Evolutionary conservation across 176 grass and related monocot genomes (phyloP), one percentile per base, ranked within the genome.

Genomic region (Triticum urartu): DNA sequence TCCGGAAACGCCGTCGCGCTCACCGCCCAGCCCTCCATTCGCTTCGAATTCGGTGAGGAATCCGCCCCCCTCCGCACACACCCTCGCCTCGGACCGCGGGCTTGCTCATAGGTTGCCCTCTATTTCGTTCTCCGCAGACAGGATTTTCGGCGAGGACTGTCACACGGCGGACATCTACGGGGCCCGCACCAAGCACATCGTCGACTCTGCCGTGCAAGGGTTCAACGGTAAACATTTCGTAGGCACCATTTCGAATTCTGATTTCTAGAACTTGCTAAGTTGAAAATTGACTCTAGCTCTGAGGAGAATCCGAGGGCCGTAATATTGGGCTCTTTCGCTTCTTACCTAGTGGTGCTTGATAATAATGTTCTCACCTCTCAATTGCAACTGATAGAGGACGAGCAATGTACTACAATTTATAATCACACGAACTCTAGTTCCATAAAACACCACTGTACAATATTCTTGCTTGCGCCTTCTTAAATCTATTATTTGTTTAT

Each of bases 21-120:
- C 79, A 17, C 85, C 43, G 69, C 87, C 47, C 89, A 95, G 67
- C 73, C 82, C 35, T 81, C 96, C 21, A 75, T 32, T 62, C 89
- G 88, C 72, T 98, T 98, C 86, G 93, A 98, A n/a, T 95, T 94
- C 59, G 93, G 96, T 98, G 32, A 72, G 80, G 25, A 80, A 50
- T 26, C 28, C 48, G 4, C 42, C 42, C 40, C 40, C 9, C 39
- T 39, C 13, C 48, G 15, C 50, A 54, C 15, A 21, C 0, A 61
- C 24, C 68, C 72, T 36, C 70, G 18, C 33, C 0, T 9, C 18
- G 11, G 9, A 42, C 33, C 17, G 71, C 35, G 12, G 34, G 5
- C 30, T 72, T 11, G 2, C 64, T 73, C 45, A 38, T 11, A 11
- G 18, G 22, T 59, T 67, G 9, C 21, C 8, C 38, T 54, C 54